Evolutionary conservation across 805 yeast species (phyloP), one percentile per base, ranked within the genome.

Genomic region (Candida sonorensis): DNA sequence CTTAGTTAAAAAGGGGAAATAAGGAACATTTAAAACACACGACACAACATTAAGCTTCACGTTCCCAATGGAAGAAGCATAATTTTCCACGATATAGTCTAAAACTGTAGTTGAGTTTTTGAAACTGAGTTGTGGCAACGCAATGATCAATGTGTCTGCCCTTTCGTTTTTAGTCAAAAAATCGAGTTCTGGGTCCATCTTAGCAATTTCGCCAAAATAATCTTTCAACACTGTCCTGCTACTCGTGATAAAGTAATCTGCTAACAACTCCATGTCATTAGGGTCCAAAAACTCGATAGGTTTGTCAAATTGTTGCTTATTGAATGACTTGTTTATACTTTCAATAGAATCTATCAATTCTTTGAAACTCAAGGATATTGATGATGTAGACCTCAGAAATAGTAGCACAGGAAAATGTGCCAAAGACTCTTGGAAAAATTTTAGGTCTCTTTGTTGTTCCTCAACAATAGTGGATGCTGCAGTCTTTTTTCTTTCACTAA

Each of bases 11-110:
- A 39, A 33, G 2, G 59, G 57, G 26, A 44, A 51, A 9, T 31
- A 27, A 2, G 47, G 46, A 15, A 41, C 46, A 27, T 52, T 53
- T 10, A 52, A 27, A 2, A 50, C 20, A 28, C 51, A 43, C 7
- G 39, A 44, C 1, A 34, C 30, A 19, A 45, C 32, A 5, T 44
- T 38, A n/a, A 39, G 36, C 10, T 35, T 29, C 20, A 18, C 9
- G 17, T 7, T 10, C 11, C 10, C 10, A 10, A 12, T 12, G 7
- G 13, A 16, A 17, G 7, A 5, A n/a, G 26, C 13, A 20, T 31
- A 12, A 8, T 20, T 21, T 9, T 26, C 34, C 23, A 34, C 29
- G 15, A 41, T n/a, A 23, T 32, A 14, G 2, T 48, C 41, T 9
- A 50, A 26, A 1, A 40, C 29, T 8, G 30, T 17, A 12, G 35